Evolutionary conservation across 352 stramenopile genomes (phyloP), one percentile per base, ranked within the genome.

Genomic region (Pythium volutum): DNA sequence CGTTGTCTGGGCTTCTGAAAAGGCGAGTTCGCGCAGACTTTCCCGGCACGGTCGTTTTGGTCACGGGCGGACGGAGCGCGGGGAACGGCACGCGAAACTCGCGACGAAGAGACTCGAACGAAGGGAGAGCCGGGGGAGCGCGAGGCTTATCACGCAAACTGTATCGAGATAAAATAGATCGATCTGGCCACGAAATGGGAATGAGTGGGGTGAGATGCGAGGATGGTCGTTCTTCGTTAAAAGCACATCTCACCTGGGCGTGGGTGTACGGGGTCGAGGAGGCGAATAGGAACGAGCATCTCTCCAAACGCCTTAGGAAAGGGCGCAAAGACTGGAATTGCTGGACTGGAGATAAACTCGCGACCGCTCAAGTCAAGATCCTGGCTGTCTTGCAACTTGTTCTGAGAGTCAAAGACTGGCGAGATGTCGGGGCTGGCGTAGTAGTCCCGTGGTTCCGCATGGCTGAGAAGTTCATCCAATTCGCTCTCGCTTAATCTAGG

Each of bases 391-490:
- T 81, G 67, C 38, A 77, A 58, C 11, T 57, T 54, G 8, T 38
- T 64, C 8, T 88, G 69, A 0, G 43, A 49, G 18, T 64, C 59
- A 7, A 93, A 69, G 34, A 67, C 87, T 5, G 58, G 41, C 4
- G 78, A 65, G 18, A 93, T 59, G 31, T 93, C 81, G 12, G 84
- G 84, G 16, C 84, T 93, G 45, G 87, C 62, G 53, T 93, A 93
- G 33, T 89, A 75, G 3, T 48, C 43, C 1, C 84, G 42, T 16
- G 54, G 73, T 26, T 80, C 72, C 0, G 60, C 59, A 20, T 68
- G 64, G 1, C 73, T 57, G 15, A 92, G 64, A 8, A 92, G 43
- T n/a, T 86, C 75, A 1, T 85, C 66, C 83, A 80, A 92, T 29
- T 88, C 78, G 9, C 52, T 61, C 11, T 65, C 52, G 12, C 66